phyloP scores from a whole-genome alignment of 805 yeast species.

The Barnettozyma pratensis region DNA sequence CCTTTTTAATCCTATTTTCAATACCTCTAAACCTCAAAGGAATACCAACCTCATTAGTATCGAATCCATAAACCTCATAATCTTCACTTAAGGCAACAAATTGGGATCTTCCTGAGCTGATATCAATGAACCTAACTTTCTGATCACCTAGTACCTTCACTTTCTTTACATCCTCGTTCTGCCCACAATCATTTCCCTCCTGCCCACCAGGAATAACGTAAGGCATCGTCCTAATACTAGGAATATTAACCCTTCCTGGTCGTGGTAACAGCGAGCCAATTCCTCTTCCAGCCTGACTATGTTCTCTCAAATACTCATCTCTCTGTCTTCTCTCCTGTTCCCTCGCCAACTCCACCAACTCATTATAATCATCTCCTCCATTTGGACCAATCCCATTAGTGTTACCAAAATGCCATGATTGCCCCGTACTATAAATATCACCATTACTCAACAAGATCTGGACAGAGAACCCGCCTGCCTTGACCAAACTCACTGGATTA shows the following conservation, averaged over 20 bases:
- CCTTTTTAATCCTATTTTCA: constrained; percentile 35
- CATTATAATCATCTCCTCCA: constrained; percentile 28
- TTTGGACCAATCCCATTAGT: constrained; percentile 36
- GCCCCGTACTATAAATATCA: constrained; percentile 49
- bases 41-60: constrained; percentile 5
- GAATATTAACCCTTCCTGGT: constrained; percentile 2
- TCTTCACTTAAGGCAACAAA: constrained; percentile 52
- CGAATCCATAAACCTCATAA: constrained; percentile 33
- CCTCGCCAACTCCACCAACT: constrained; percentile 7
- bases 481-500: constrained; percentile 38
- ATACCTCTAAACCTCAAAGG: constrained; percentile 14
- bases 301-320: not conserved
- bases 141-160: constrained; percentile 14
- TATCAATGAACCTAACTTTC: constrained; percentile 35
- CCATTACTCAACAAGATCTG: constrained; percentile 55
- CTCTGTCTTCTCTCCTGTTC: constrained; percentile 7
- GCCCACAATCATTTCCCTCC: constrained; percentile 3
- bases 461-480: constrained; percentile 63
- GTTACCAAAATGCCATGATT: constrained; percentile 36
- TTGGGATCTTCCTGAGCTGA: constrained; percentile 62
- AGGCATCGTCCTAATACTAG: not conserved
- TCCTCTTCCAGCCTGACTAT: not conserved
- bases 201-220: not conserved
- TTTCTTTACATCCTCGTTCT: constrained; percentile 8
- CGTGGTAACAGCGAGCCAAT: not conserved